Evolutionary conservation across 2,329 filamentous ascomycete species (phyloP).

Genomic region (Penicillium sp.): DNA sequence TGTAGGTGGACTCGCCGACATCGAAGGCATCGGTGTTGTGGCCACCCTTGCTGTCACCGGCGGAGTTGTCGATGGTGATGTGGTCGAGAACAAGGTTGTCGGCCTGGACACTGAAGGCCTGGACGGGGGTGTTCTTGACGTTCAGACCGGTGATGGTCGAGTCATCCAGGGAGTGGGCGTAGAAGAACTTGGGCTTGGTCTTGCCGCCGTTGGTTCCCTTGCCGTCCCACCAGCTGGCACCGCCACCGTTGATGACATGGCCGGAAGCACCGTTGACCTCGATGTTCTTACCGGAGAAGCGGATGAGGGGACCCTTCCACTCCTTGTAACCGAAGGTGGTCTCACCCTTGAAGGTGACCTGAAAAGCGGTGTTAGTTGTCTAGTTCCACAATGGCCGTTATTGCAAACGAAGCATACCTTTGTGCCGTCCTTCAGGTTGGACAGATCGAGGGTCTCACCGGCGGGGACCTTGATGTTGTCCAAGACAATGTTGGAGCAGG

Average conservation of each 20-base stretch:
- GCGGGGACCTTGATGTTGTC: conserved; percentile 58
- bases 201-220: conserved; percentile 62
- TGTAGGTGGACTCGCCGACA: conserved; percentile 43
- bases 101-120: conserved; percentile 42
- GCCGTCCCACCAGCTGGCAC: conserved; percentile 61
- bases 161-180: conserved; percentile 39
- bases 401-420: conserved; percentile 33
- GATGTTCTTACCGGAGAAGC: conserved; percentile 59
- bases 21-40: conserved; percentile 57
- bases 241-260: conserved; percentile 57
- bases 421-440: conserved; percentile 53
- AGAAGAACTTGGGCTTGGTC: conserved; percentile 68
- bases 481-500: conserved; percentile 58
- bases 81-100: conserved; percentile 54
- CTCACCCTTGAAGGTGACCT: conserved; percentile 63
- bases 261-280: conserved; percentile 55
- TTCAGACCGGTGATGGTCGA: conserved; percentile 36
- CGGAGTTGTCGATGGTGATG: conserved; percentile 61
- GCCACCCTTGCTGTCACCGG: conserved; percentile 48
- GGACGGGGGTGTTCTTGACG: conserved; percentile 41
- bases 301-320: conserved; percentile 65
- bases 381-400: background rate
- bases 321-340: conserved; percentile 67
- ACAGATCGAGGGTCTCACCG: conserved; percentile 61
- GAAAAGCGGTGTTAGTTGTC: background rate